A percentile compares a stretch with the other conserved stretches of the same genome.
These are phyloP conservation scores for Sclerospora graminicola DNA, from an alignment of 352 stramenopile species.

Conservation along the genomic window DNA sequence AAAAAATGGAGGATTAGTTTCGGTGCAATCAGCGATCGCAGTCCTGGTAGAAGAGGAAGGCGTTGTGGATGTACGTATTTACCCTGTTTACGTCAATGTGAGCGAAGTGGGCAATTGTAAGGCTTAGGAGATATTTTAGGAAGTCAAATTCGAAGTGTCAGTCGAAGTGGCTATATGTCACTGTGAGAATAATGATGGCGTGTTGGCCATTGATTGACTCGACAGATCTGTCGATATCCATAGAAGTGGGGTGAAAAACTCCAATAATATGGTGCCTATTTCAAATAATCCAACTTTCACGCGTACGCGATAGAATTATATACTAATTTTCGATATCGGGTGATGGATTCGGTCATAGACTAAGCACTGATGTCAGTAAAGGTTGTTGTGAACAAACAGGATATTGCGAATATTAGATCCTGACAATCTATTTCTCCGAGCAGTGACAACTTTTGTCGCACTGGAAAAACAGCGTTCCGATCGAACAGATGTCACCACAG, in stretches of 20 bases:
- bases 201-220: constrained; percentile 9
- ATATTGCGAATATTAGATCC: no score
- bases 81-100: constrained; percentile 30
- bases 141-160: constrained; percentile 17
- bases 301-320: no score
- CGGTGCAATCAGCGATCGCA: neutral
- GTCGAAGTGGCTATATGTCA: constrained; percentile 14
- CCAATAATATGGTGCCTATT: neutral
- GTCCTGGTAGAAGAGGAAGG: neutral
- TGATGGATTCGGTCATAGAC: no score
- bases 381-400: no score
- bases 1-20: constrained; percentile 16
- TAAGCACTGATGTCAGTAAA: no score
- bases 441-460: no score
- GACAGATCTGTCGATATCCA: constrained; percentile 2
- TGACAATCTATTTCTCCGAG: no score
- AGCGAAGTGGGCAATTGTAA: constrained; percentile 31
- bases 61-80: constrained; percentile 19
- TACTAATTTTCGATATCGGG: no score
- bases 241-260: constrained; percentile 1
- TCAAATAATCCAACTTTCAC: no score
- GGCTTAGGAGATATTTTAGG: constrained; percentile 25
- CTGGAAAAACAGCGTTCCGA: no score
- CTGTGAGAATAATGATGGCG: constrained; percentile 9
- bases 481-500: no score